Evolutionary conservation across 306 rosid genomes (phyloP).

Genomic region (Leucaena leucocephala): DNA sequence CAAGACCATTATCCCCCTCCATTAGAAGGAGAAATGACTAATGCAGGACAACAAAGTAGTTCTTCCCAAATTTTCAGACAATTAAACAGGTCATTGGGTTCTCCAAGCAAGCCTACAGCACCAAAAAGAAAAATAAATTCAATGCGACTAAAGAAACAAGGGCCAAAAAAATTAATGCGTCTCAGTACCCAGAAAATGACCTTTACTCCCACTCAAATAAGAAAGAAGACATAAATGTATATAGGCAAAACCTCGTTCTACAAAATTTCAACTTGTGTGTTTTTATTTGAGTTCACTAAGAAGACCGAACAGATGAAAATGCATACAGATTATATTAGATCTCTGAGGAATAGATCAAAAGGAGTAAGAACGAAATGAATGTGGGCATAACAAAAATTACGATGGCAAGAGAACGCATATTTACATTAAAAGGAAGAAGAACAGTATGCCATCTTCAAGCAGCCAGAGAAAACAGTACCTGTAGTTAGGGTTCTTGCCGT

Average conservation of each 20-base stretch:
- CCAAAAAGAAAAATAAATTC: slow-evolving; percentile 9
- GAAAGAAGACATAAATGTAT: slow-evolving; percentile 28
- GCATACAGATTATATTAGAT: slow-evolving; percentile 42
- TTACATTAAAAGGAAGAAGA: slow-evolving; percentile 18
- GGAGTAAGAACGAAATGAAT: background rate
- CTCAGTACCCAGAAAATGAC: slow-evolving; percentile 21
- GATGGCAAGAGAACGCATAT: background rate
- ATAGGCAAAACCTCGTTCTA: slow-evolving; percentile 32
- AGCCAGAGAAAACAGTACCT: slow-evolving; percentile 45
- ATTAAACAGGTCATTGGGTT: slow-evolving; percentile 35
- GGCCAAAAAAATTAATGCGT: slow-evolving; percentile 10
- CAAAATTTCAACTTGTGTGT: slow-evolving; percentile 24
- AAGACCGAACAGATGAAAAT: background rate
- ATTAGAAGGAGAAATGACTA: slow-evolving; percentile 51
- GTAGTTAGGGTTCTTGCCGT: slow-evolving; percentile 58
- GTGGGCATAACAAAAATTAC: slow-evolving; percentile 2
- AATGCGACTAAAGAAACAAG: background rate
- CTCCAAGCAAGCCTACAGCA: slow-evolving; percentile 38
- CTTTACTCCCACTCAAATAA: slow-evolving; percentile 34
- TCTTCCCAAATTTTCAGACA: slow-evolving; percentile 33
- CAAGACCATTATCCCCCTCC: slow-evolving; percentile 89
- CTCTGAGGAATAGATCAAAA: slow-evolving; percentile 38
- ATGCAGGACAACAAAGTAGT: slow-evolving; percentile 34
- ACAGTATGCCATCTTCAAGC: slow-evolving; percentile 19
- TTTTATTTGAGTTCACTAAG: slow-evolving; percentile 22